These are phyloP conservation scores for Torrubiella hemipterigena DNA, from an alignment of 2,329 filamentous ascomycete genomes.

Conservation along the genomic window DNA sequence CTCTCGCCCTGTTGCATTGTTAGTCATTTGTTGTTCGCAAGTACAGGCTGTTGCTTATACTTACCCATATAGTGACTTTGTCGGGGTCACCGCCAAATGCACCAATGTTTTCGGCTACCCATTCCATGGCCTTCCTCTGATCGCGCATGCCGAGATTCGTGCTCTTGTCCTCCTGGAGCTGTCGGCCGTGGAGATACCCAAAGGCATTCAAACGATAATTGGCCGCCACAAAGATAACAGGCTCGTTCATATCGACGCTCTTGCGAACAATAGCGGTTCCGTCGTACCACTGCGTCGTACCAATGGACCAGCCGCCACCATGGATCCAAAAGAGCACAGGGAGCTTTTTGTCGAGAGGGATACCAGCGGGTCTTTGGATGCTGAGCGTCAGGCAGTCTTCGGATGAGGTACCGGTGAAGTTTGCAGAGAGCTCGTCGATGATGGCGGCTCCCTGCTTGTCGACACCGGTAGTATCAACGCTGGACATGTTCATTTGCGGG, in stretches of 20 bases:
- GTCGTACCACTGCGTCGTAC: slow-evolving; percentile 34
- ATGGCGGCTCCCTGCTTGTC: not conserved
- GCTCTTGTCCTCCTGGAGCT: slow-evolving; percentile 54
- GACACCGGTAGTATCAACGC: not conserved
- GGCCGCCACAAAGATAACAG: not conserved
- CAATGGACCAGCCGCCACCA: slow-evolving; percentile 52
- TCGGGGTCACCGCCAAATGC: slow-evolving; percentile 67
- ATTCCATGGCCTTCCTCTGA: slow-evolving; percentile 60
- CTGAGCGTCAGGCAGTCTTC: slow-evolving; percentile 56
- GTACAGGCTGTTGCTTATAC: not conserved
- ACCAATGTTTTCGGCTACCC: slow-evolving; percentile 67
- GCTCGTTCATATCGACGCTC: not conserved
- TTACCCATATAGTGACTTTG: slow-evolving; percentile 66
- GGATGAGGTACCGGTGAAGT: not conserved
- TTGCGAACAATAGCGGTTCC: slow-evolving; percentile 3
- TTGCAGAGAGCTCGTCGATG: not conserved
- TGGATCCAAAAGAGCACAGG: slow-evolving; percentile 63
- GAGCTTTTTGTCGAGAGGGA: slow-evolving; percentile 39
- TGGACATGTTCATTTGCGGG: not conserved
- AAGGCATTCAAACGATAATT: not conserved
- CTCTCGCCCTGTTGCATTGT: slow-evolving; percentile 44
- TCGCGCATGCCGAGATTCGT: slow-evolving; percentile 63
- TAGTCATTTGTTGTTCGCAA: not conserved
- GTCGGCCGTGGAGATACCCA: slow-evolving; percentile 59
- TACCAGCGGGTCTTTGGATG: slow-evolving; percentile 46